Base-by-base conservation (phyloP, 352 stramenopile species). In the Blastocystis sp. region DNA sequence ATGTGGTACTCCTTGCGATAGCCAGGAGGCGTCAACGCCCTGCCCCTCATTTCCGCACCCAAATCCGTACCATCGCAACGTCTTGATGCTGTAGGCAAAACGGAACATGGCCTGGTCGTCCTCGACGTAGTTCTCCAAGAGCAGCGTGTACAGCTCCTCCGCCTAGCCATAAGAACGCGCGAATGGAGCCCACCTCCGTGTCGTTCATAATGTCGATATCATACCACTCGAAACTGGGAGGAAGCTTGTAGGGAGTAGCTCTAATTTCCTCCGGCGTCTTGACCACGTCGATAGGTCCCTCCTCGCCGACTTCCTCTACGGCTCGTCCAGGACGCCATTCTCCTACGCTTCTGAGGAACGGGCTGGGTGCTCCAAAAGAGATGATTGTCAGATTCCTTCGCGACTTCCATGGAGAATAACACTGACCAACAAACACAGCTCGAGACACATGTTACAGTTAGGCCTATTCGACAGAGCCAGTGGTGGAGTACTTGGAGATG, bases 101-200 rank as follows among this genome's bases (percentile, higher is more conserved):
- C 97, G 95, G 93, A 99, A 98, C 90, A 98, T 96, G 90, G 93
- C 93, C 92, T 98, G 96, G 91, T 98, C 97, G 91, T 99, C 97
- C 91, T 99, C 97, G 12, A 99, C 97, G 91, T 99, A 99, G 92
- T 99, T 99, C 90, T 96, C 93, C 21, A 94, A 96, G 3, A 99
- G 93, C 45, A 99, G 91, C 9, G 95, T 95, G 91, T 99, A 99
- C 16, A 99, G 92, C 92, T 99, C 96, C 24, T 96, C 76, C 16
- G 91, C 90, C 90, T 90, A 51, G 29, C 16, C 31, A 62, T 39
- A 33, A 31, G 33, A 16, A 29, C 0, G 69, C 2, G 0, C 29
- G 31, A 88, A n/a, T n/a, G 85, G 2, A 61, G 10, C 31, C 16
- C 60, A 90, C 51, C 29, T 92, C 62, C n/a, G 82, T 91, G 21